A percentile compares a stretch with the other conserved stretches of the same genome.
phyloP scores from a whole-genome alignment of 306 rosid genomes.

The Adenanthera pavonina region DNA sequence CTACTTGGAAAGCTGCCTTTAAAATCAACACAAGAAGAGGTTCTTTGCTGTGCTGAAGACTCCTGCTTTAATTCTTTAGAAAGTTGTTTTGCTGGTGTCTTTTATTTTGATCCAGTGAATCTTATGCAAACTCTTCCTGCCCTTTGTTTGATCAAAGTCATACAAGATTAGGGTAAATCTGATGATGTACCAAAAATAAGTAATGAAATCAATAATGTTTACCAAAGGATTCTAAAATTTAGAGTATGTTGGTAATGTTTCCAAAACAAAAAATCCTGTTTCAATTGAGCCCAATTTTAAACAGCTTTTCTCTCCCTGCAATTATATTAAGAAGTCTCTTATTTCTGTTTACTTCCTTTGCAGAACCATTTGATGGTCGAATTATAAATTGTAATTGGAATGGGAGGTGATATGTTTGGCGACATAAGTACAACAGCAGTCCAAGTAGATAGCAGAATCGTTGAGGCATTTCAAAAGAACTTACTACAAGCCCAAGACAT shows the following conservation, averaged over 20 bases:
- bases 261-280: slow-evolving; percentile 27
- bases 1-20: slow-evolving; percentile 34
- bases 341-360: slow-evolving; percentile 34
- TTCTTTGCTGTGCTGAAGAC: slow-evolving; percentile 51
- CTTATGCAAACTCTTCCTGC: slow-evolving; percentile 42
- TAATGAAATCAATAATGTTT: neutral
- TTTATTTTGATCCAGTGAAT: slow-evolving; percentile 40
- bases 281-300: slow-evolving; percentile 36
- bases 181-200: neutral
- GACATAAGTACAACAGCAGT: slow-evolving; percentile 60
- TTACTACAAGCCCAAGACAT: slow-evolving; percentile 86
- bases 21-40: slow-evolving; percentile 39
- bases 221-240: no score
- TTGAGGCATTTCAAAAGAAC: slow-evolving; percentile 80
- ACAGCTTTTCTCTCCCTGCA: slow-evolving; percentile 38
- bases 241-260: slow-evolving; percentile 22
- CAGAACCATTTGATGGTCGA: slow-evolving; percentile 54
- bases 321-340: slow-evolving; percentile 20
- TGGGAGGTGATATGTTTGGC: slow-evolving; percentile 77
- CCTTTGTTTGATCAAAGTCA: slow-evolving; percentile 46
- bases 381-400: slow-evolving; percentile 42
- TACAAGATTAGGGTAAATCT: neutral
- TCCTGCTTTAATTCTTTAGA: slow-evolving; percentile 52
- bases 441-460: slow-evolving; percentile 69
- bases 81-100: slow-evolving; percentile 37